Conservation (phyloP, 192 early-diverging fungal species). For the Lobosporangium transversale region DNA sequence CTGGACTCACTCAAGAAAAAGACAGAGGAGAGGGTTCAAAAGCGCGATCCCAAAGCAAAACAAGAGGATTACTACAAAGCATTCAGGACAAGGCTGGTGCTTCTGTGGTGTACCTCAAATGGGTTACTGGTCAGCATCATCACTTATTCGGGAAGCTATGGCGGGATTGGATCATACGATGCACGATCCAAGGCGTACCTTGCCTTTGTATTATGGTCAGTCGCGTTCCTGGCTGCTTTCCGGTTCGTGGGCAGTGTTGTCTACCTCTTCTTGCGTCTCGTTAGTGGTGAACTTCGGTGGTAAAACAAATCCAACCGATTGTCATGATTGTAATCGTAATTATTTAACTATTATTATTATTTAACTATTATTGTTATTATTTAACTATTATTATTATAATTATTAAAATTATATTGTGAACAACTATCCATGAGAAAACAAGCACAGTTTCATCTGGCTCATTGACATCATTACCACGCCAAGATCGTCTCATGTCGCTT, state of each 20-base stretch:
- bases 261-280: slow-evolving; percentile 72
- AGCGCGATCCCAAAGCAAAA: slow-evolving; percentile 78
- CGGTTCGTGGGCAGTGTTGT: slow-evolving; percentile 73
- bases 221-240: slow-evolving; percentile 70
- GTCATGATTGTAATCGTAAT: too few relatives aligned
- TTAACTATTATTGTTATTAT: too few relatives aligned
- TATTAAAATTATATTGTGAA: too few relatives aligned
- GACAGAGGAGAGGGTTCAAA: slow-evolving; percentile 56
- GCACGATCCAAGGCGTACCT: slow-evolving; percentile 58
- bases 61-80: slow-evolving; percentile 84
- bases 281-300: slow-evolving; percentile 63
- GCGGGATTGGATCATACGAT: slow-evolving; percentile 33
- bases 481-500: slow-evolving; percentile 18
- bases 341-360: too few relatives aligned
- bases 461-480: too few relatives aligned
- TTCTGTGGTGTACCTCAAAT: slow-evolving; percentile 87
- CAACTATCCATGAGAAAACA: too few relatives aligned
- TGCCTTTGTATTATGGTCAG: slow-evolving; percentile 82
- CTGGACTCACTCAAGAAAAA: slow-evolving; percentile 62
- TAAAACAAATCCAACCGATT: too few relatives aligned
- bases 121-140: slow-evolving; percentile 70
- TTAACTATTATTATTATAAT: too few relatives aligned
- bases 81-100: slow-evolving; percentile 81
- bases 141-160: slow-evolving; percentile 59
- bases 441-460: too few relatives aligned